phyloP scores from a whole-genome alignment of 305 asterid species.

The Rubia tinctorum region DNA sequence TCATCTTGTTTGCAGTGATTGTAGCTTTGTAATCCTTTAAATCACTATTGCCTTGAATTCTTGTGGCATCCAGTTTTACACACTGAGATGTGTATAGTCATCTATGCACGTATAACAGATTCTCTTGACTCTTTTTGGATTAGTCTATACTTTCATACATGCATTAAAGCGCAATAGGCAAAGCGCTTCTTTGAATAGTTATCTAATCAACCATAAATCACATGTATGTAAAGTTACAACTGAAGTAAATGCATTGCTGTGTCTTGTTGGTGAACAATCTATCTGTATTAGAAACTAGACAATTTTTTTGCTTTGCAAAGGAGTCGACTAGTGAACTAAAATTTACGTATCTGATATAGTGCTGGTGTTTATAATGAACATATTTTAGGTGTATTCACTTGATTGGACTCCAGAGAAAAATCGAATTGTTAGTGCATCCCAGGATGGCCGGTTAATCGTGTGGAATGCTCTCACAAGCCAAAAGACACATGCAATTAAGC shows the following conservation, averaged over 20 bases:
- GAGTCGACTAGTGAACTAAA: not conserved
- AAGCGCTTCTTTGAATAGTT: not conserved
- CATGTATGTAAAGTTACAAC: not conserved
- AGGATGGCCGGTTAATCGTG: conserved; percentile 96
- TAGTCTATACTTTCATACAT: not conserved
- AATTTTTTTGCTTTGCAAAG: not conserved
- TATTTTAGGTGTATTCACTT: conserved; percentile 78
- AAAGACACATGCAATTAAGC: conserved; percentile 89
- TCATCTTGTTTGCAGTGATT: not conserved
- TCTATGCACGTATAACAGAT: not conserved
- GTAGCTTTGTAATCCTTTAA: not conserved
- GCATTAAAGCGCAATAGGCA: not conserved
- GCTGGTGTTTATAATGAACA: not conserved
- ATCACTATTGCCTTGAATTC: not conserved
- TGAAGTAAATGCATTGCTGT: not conserved
- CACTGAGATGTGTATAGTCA: not conserved
- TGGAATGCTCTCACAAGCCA: conserved; percentile 99
- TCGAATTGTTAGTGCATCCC: conserved; percentile 97
- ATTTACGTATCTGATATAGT: not conserved
- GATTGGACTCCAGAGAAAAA: conserved; percentile 97
- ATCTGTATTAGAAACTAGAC: not conserved
- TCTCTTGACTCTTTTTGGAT: not conserved
- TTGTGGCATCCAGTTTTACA: not conserved
- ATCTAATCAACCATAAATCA: not conserved
- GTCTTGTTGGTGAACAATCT: not conserved